Percentiles rank a stretch among this genome's conserved stretches.
phyloP scores from a whole-genome alignment of 495 filamentous ascomycete species.

The Penicillium ucsense region DNA sequence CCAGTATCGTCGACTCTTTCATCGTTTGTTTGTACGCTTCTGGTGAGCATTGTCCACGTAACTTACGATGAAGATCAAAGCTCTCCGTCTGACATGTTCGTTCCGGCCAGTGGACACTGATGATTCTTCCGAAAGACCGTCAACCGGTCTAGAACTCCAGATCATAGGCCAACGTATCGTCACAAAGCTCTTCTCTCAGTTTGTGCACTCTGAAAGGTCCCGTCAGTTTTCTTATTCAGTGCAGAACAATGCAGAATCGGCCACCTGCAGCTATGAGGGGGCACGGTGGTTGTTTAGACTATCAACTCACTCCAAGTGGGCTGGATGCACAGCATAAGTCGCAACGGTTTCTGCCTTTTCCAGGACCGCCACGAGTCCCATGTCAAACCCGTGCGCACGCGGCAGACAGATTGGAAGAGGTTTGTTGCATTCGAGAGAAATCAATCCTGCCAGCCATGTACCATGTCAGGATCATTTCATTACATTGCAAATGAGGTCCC shows the following conservation, averaged over 20 bases:
- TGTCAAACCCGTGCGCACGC: conserved; percentile 32
- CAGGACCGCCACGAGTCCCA: conserved; percentile 35
- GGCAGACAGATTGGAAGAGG: conserved; percentile 31
- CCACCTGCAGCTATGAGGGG: too few relatives aligned
- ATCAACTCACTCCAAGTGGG: conserved; percentile 29
- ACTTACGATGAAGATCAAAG: too few relatives aligned
- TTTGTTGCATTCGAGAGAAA: conserved; percentile 19
- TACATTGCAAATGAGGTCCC: too few relatives aligned
- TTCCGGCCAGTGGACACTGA: not conserved
- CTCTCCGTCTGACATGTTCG: not conserved
- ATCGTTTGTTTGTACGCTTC: not conserved
- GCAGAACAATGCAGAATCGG: not conserved
- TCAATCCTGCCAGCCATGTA: conserved; percentile 11
- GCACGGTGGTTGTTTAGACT: too few relatives aligned
- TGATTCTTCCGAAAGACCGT: too few relatives aligned
- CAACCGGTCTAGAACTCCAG: conserved; percentile 23
- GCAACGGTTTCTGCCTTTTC: conserved; percentile 27
- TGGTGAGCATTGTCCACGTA: too few relatives aligned
- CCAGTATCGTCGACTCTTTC: not conserved
- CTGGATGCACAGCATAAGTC: conserved; percentile 29
- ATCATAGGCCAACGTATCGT: conserved; percentile 38
- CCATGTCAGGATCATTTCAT: too few relatives aligned
- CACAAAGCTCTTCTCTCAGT: conserved; percentile 34
- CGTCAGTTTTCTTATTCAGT: not conserved
- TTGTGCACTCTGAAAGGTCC: conserved; percentile 23